Evolutionary conservation across 1,139 yeast species (phyloP).

Genomic region (Pichia sp.): DNA sequence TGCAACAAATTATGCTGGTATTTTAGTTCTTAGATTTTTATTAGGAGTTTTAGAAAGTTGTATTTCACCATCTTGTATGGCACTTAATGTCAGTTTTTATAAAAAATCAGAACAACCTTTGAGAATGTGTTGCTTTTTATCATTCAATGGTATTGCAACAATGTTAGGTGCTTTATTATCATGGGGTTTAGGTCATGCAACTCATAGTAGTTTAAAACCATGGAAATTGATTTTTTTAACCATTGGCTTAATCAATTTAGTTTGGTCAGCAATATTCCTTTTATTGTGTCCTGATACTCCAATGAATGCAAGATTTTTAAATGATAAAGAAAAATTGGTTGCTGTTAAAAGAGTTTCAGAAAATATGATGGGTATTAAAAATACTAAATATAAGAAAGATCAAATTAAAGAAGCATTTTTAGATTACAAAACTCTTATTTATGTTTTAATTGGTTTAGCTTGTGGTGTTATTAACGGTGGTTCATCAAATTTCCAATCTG

Average conservation of each 20-base stretch:
- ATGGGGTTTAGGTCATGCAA: slow-evolving; percentile 18
- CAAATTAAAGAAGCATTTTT: slow-evolving; percentile 18
- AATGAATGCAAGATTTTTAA: slow-evolving; percentile 32
- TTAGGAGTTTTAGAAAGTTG: slow-evolving; percentile 37
- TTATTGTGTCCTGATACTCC: slow-evolving; percentile 32
- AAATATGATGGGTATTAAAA: slow-evolving; percentile 27
- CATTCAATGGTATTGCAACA: slow-evolving; percentile 13
- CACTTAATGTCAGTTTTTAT: slow-evolving; percentile 38
- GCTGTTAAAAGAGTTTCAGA: slow-evolving; percentile 20
- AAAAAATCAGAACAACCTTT: slow-evolving; percentile 23
- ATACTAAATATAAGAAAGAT: slow-evolving; percentile 7
- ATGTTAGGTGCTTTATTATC: slow-evolving; percentile 15
- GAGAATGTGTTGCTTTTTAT: slow-evolving; percentile 15
- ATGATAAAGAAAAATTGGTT: slow-evolving; percentile 36
- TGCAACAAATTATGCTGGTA: slow-evolving; percentile 32
- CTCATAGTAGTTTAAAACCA: slow-evolving; percentile 22
- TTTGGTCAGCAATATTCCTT: slow-evolving; percentile 41
- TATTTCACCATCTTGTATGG: slow-evolving; percentile 36
- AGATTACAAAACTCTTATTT: slow-evolving; percentile 16
- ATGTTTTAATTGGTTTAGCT: slow-evolving; percentile 12
- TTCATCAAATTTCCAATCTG: slow-evolving; percentile 27
- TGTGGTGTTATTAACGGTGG: slow-evolving; percentile 22
- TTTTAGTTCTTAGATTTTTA: slow-evolving; percentile 37
- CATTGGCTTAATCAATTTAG: slow-evolving; percentile 41
- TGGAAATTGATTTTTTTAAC: slow-evolving; percentile 47